Base-by-base conservation (phyloP, 2,329 filamentous ascomycete species). In the Diaporthe sp. region DNA sequence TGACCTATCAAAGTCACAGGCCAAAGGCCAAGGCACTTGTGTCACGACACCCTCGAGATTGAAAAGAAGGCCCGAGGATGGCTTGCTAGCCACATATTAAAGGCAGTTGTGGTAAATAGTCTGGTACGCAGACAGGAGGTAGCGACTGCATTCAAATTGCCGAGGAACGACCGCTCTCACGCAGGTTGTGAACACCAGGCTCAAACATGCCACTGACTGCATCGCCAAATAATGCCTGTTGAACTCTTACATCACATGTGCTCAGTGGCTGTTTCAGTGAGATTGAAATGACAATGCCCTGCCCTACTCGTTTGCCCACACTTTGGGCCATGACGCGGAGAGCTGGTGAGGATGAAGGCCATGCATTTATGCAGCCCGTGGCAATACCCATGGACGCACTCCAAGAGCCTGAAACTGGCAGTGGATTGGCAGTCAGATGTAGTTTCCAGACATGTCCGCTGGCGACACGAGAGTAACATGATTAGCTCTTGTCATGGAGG, bases 1-100 rank as follows among this genome's bases (percentile, higher is more conserved):
- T 68, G 65, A 68, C 65, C 47, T 53, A n/a, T 68, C 65, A 68
- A 53, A 53, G 65, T 53, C 65, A 68, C 65, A 39, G 61, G 42
- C 61, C 22, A 15, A 28, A 1, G 20, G 65, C 65, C 65, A 53
- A 67, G 61, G 10, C 25, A n/a, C 4, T 12, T 53, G 65, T 53
- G 47, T 68, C 65, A 53, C 65, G 65, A 68, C 47, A 53, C 47
- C 65, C 47, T 53, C 47, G 22, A 28, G 12, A n/a, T 28, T 39
- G 31, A 39, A 53, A 39, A 53, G 47, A 68, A 68, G 65, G 65
- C 49, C 65, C 65, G 47, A 68, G 47, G 22, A 39, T 25, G 47
- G 3, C 22, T 53, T 53, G n/a, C 13, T 53, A 22, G 47, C 5
- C 22, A n/a, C 8, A 25, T 20, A 31, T 68, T 49, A 28, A 17